Conservation (phyloP, 2,329 filamentous ascomycete genomes). For the Chalaropsis thielavioides region DNA sequence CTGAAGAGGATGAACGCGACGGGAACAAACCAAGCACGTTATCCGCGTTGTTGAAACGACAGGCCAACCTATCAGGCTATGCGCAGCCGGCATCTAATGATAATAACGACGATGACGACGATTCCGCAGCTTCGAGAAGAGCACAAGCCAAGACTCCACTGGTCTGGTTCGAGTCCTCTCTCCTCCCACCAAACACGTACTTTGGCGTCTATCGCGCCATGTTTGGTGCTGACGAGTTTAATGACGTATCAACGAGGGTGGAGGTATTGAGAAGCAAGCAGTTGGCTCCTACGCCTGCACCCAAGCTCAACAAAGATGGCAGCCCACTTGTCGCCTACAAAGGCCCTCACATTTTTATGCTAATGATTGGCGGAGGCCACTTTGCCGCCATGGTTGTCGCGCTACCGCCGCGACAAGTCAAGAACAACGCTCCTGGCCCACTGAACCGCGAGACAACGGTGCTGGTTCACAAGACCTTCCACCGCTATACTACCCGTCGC, state of each 20-base stretch:
- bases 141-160: slow-evolving; percentile 52
- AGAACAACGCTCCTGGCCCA: slow-evolving; percentile 52
- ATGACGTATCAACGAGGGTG: slow-evolving; percentile 45
- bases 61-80: slow-evolving; percentile 53
- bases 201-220: slow-evolving; percentile 77
- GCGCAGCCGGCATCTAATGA: slow-evolving; percentile 38
- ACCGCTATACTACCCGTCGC: slow-evolving; percentile 86
- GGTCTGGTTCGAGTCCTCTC: slow-evolving; percentile 69
- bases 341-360: slow-evolving; percentile 81
- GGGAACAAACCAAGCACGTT: slow-evolving; percentile 53
- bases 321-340: slow-evolving; percentile 42
- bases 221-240: slow-evolving; percentile 58
- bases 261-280: slow-evolving; percentile 65
- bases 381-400: slow-evolving; percentile 95
- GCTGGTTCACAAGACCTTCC: slow-evolving; percentile 92
- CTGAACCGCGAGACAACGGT: slow-evolving; percentile 78
- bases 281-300: slow-evolving; percentile 44
- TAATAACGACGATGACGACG: slow-evolving; percentile 29
- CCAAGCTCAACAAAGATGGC: slow-evolving; percentile 43
- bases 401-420: slow-evolving; percentile 58
- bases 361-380: slow-evolving; percentile 96
- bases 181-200: slow-evolving; percentile 61
- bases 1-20: slow-evolving; percentile 47
- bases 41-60: slow-evolving; percentile 63
- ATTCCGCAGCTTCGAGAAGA: slow-evolving; percentile 27